These are phyloP conservation scores for Pseudopithomyces chartarum DNA, from an alignment of 2,329 filamentous ascomycete species.

Conservation along the genomic window DNA sequence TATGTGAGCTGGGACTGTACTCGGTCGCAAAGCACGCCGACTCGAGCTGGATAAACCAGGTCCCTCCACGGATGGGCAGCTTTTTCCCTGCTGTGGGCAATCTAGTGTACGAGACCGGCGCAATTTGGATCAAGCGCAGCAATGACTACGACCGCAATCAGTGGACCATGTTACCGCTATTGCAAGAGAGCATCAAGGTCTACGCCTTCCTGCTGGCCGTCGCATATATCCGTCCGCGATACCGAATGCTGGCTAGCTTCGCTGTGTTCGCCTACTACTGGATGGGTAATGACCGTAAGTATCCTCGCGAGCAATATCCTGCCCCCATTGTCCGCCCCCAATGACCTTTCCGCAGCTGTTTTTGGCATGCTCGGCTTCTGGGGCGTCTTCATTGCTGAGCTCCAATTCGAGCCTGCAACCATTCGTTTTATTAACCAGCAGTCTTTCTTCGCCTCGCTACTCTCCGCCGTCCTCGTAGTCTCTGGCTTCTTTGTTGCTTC, in stretches of 20 bases:
- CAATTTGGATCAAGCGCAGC: slow-evolving; percentile 12
- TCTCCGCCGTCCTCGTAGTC: slow-evolving; percentile 10
- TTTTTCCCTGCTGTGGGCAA: slow-evolving; percentile 5
- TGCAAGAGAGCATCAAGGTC: slow-evolving; percentile 13
- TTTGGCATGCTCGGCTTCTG: slow-evolving; percentile 14
- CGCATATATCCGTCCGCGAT: slow-evolving; percentile 8
- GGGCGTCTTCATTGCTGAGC: slow-evolving; percentile 12
- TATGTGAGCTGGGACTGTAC: slow-evolving; percentile 11
- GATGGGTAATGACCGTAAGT: slow-evolving; percentile 9
- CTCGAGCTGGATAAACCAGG: slow-evolving; percentile 8
- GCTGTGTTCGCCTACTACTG: slow-evolving; percentile 11
- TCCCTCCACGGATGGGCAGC: slow-evolving; percentile 8
- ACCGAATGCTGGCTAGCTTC: slow-evolving; percentile 9
- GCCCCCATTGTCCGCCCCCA: background rate
- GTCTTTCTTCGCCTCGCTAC: slow-evolving; percentile 2
- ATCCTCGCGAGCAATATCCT: background rate
- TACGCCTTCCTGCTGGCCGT: slow-evolving; percentile 10
- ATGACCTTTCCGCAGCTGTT: slow-evolving; percentile 6
- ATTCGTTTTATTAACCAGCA: slow-evolving; percentile 9
- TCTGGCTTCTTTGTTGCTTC: slow-evolving; percentile 10
- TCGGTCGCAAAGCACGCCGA: slow-evolving; percentile 11
- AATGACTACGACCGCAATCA: slow-evolving; percentile 13
- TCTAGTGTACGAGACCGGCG: slow-evolving; percentile 7
- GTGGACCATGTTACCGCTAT: slow-evolving; percentile 14
- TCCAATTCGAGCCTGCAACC: slow-evolving; percentile 11